Base-by-base conservation (phyloP, 139 green algal species). In the Diplosphaera chodatii region DNA sequence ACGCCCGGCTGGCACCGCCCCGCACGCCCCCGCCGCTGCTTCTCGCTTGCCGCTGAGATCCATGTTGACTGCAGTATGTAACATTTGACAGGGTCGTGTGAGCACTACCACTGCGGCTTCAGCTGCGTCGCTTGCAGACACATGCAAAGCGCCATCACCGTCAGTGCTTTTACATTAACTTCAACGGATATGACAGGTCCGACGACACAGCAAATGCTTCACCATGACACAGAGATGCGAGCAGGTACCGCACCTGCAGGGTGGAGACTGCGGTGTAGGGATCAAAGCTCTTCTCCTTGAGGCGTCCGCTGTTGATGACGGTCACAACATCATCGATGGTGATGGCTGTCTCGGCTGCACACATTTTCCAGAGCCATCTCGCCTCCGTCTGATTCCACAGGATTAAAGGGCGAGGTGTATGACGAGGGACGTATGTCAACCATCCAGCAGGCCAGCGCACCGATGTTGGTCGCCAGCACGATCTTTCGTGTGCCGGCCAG, bases 271-370 rank as follows among this genome's bases (percentile, higher is more conserved):
- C 84, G 1, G 84, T 93, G 78, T 90, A 91, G 15, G 90, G 81
- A 73, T 96, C 90, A 68, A 89, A 96, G 64, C 80, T 88, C 78
- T 93, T 94, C 80, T 96, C 90, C 77, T 94, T 94, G 22, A 86
- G 29, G 32, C 87, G 74, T 6, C 90, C 71, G 30, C 40, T 78
- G 77, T 96, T 89, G 55, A 96, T 81, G 4, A 96, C 90, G 37
- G 77, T 90, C n/a, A 89, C 83, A 27, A 96, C 77, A 73, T 96
- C 90, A 56, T 96, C 90, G 64, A 96, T 96, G 1, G 90, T 96
- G 55, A 96, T 80, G 21, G 88, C 83, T 0, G 86, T 92, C 76
- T 94, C 88, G 27, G 68, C 40, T 65, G 63, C 72, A 4, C n/a
- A n/a, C n/a, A n/a, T n/a, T n/a, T n/a, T n/a, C n/a, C n/a, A n/a